A percentile compares a stretch with the other conserved stretches of the same genome.
These are phyloP conservation scores for Diplotaxis tenuifolia DNA, from an alignment of 345 rosid genomes.

Conservation along the genomic window DNA sequence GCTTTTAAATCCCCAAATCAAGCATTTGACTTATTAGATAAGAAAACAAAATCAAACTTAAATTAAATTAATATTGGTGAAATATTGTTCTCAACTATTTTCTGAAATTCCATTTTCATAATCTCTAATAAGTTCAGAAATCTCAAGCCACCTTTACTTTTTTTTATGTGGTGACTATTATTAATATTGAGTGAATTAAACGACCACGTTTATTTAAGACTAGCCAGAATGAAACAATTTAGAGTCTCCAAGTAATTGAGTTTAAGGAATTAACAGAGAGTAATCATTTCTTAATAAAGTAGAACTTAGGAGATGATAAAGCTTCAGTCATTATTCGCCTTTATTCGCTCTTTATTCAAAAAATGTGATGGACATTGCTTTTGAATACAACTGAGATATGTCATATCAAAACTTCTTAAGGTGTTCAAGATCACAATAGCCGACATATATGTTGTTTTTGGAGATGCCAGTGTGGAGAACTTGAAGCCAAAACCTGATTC, in stretches of 20 bases:
- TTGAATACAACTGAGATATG: too few species aligned
- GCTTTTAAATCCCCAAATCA: not conserved
- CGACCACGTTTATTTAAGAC: not conserved
- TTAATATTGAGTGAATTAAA: not conserved
- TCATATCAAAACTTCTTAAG: too few species aligned
- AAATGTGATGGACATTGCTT: too few species aligned
- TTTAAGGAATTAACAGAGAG: not conserved
- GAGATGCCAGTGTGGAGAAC: too few species aligned
- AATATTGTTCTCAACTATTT: not conserved
- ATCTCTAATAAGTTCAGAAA: not conserved
- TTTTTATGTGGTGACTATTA: slow-evolving; percentile 2
- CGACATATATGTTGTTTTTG: too few species aligned
- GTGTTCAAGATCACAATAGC: too few species aligned
- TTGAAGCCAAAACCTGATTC: too few species aligned
- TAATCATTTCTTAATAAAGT: slow-evolving; percentile 23
- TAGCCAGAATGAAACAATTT: not conserved
- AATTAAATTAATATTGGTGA: not conserved
- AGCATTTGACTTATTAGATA: slow-evolving; percentile 24
- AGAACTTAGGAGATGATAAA: slow-evolving; percentile 13
- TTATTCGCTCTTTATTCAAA: too few species aligned
- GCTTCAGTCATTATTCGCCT: too few species aligned
- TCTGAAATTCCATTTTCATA: not conserved
- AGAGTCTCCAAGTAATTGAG: not conserved
- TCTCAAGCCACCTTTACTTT: slow-evolving; percentile 13
- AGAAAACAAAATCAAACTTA: not conserved